Evolutionary conservation across 257 asterid species (phyloP), one percentile per base, ranked within the genome.

Genomic region (Solanum habrochaites): DNA sequence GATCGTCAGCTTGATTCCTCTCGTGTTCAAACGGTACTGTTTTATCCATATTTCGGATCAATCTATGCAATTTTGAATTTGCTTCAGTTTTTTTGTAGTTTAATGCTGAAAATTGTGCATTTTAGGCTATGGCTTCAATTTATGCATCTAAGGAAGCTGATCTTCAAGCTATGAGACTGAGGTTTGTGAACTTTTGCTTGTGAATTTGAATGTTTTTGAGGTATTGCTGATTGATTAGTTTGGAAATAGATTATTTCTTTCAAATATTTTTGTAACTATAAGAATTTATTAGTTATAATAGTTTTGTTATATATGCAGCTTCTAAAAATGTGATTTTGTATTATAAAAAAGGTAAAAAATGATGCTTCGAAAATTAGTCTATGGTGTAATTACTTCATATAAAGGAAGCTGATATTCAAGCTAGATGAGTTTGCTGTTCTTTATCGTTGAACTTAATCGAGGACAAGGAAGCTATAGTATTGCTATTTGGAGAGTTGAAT

Each of bases 1-100:
- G 99, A 97, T 92, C 99, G 98, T 83, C 99, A 97, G 88, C 99
- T 97, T 85, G 96, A 97, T 88, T 97, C 99, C 14, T 95, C 98
- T 73, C 93, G 99, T 82, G 99, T 97, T 82, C 99, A 97, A 89
- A 97, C 94, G 92, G 98, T 96, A 45, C 25, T 85, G 4, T 37
- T 21, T 37, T 72, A 21, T 72, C 49, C 5, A 14, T 72, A 5
- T 72, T 72, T 72, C 10, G 11, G 31, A 72, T 42, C 13, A 72
- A 72, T 10, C 8, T 37, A 37, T 72, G 47, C 5, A 72, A 72
- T 15, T 72, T 13, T 72, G 47, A 37, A 37, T 72, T 72, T 21
- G 15, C 11, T 72, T 21, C 18, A 18, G 4, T 29, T 2, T 39
- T 37, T n/a, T 23, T 16, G 23, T 70, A 8, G 1, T 80, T 39